These are phyloP conservation scores for Leccinum disarticulatum DNA, from an alignment of 768 basidiomycete genomes.

Conservation along the genomic window DNA sequence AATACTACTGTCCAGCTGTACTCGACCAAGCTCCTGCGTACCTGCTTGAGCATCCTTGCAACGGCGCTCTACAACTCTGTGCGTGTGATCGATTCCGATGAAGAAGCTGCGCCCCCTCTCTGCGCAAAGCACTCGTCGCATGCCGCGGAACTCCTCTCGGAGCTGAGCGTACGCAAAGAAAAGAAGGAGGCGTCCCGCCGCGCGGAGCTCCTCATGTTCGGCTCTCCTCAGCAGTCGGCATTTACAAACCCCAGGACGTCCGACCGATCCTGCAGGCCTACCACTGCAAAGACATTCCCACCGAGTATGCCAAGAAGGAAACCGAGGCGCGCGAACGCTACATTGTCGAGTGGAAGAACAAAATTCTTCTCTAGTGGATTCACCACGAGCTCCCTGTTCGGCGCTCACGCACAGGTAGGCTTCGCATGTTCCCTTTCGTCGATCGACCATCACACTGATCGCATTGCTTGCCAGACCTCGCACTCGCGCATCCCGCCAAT, in stretches of 20 bases:
- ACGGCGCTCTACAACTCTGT: no score
- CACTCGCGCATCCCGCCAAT: conserved; percentile 41
- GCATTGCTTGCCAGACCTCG: conserved; percentile 12
- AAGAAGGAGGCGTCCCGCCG: no score
- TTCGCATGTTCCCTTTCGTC: neutral
- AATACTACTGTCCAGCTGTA: no score
- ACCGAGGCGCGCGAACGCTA: conserved; percentile 75
- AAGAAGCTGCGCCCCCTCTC: no score
- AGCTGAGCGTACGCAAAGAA: no score
- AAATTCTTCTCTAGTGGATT: conserved; percentile 38
- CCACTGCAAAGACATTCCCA: conserved; percentile 80
- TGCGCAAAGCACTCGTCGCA: no score
- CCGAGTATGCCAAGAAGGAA: conserved; percentile 89
- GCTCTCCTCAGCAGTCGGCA: conserved; percentile 70
- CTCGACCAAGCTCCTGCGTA: no score
- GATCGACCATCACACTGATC: neutral
- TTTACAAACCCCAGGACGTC: conserved; percentile 85
- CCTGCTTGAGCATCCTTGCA: no score
- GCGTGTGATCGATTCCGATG: no score
- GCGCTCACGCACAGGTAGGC: conserved; percentile 34
- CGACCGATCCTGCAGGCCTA: conserved; percentile 86
- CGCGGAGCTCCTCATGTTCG: neutral
- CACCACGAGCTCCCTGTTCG: conserved; percentile 47
- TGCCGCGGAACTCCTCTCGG: no score
- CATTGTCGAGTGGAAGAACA: conserved; percentile 76